These are phyloP conservation scores for Paxillus ammoniavirescens DNA, from an alignment of 768 basidiomycete genomes.

Conservation along the genomic window DNA sequence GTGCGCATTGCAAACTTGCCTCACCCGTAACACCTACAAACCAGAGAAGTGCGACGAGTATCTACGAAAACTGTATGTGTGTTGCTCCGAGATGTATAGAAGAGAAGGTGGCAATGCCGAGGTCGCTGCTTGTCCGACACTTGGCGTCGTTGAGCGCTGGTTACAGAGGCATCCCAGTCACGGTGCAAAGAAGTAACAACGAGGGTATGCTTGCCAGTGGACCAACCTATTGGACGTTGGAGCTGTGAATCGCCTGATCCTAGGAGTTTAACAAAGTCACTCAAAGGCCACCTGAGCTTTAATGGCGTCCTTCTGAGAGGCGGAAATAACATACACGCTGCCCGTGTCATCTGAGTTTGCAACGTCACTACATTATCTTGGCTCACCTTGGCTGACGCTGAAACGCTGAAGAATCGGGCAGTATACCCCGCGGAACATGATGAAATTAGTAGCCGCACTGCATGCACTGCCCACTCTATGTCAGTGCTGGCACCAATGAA, in stretches of 20 bases:
- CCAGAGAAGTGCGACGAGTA: conserved; percentile 60
- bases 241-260: neutral
- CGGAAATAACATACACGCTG: no score
- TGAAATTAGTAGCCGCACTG: no score
- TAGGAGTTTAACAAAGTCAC: no score
- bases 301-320: no score
- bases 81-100: conserved; percentile 61
- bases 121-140: conserved; percentile 61
- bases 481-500: neutral
- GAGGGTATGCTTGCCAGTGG: neutral
- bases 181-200: neutral
- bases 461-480: no score
- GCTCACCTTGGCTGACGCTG: no score
- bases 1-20: conserved; percentile 60
- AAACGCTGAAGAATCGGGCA: no score
- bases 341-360: no score
- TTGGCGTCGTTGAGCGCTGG: conserved; percentile 55
- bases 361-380: no score
- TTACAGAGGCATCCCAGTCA: conserved; percentile 46
- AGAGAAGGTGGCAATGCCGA: conserved; percentile 36
- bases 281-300: no score
- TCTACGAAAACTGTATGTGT: conserved; percentile 55
- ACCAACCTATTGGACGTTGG: neutral
- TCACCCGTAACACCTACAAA: conserved; percentile 59
- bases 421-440: no score